Conservation (phyloP, 2,329 filamentous ascomycete species). For the Seiridium cupressi region DNA sequence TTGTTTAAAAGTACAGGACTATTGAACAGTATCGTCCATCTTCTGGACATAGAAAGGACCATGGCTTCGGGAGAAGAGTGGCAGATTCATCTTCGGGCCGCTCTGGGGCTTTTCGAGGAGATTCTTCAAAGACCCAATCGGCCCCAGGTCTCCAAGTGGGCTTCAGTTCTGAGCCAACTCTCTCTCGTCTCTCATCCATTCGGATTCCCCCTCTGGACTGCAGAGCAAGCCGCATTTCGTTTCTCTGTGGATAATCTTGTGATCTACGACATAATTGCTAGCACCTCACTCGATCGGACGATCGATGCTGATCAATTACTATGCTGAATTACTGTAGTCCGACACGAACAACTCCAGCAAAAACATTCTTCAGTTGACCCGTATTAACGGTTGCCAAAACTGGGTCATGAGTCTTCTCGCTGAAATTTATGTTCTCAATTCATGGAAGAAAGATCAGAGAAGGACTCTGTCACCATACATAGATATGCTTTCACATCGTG, state of each 20-base stretch:
- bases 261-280: constrained; percentile 50
- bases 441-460: constrained; percentile 49
- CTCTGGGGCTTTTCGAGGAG: constrained; percentile 35
- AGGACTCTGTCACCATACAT: constrained; percentile 40
- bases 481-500: constrained; percentile 18
- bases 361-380: constrained; percentile 40
- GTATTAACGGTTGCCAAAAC: constrained; percentile 55
- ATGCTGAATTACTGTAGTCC: constrained; percentile 33
- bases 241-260: constrained; percentile 47
- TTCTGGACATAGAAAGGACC: constrained; percentile 51
- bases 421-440: constrained; percentile 50
- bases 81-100: constrained; percentile 49
- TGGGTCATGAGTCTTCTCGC: constrained; percentile 55
- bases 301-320: constrained; percentile 39
- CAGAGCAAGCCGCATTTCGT: constrained; percentile 43
- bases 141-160: neutral
- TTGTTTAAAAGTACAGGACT: constrained; percentile 18
- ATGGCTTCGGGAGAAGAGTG: constrained; percentile 45
- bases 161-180: neutral
- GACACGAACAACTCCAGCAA: constrained; percentile 20
- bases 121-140: neutral
- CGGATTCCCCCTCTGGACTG: constrained; percentile 36
- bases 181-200: constrained; percentile 9
- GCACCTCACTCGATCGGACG: constrained; percentile 42
- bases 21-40: constrained; percentile 50